Evolutionary conservation across 1,284 basidiomycete genomes (phyloP).

Genomic region (Irpex sp.): DNA sequence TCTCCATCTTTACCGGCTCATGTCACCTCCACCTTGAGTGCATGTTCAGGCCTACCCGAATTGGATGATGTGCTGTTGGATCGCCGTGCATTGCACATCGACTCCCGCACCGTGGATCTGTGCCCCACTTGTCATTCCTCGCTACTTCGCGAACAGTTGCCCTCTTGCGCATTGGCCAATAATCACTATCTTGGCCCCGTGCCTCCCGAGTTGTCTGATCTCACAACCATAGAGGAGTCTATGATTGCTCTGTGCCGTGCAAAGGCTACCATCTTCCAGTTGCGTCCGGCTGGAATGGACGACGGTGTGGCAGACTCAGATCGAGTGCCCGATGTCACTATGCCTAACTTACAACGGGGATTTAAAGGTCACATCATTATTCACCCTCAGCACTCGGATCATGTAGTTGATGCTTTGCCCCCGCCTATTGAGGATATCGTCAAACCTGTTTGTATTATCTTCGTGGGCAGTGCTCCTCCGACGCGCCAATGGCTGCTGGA

Average conservation of each 20-base stretch:
- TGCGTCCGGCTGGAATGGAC: slow-evolving; percentile 14
- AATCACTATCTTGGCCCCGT: slow-evolving; percentile 22
- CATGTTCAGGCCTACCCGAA: no score
- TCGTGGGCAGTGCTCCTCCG: slow-evolving; percentile 28
- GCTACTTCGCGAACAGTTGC: not conserved
- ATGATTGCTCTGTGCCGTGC: slow-evolving; percentile 28
- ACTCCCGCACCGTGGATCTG: no score
- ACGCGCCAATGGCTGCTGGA: slow-evolving; percentile 31
- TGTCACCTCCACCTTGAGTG: no score
- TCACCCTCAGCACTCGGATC: slow-evolving; percentile 29
- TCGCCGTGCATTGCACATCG: no score
- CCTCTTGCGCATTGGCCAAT: slow-evolving; percentile 22
- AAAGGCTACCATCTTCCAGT: slow-evolving; percentile 24
- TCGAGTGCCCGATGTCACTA: slow-evolving; percentile 7
- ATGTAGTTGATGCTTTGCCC: slow-evolving; percentile 21
- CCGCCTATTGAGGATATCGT: not conserved
- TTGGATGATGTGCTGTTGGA: no score
- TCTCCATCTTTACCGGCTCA: no score
- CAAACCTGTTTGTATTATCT: slow-evolving; percentile 31
- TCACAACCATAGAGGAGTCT: slow-evolving; percentile 28
- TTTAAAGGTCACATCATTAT: slow-evolving; percentile 34
- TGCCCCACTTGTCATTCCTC: no score
- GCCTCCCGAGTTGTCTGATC: slow-evolving; percentile 22
- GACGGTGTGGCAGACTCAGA: no score
- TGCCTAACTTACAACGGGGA: slow-evolving; percentile 21